Evolutionary conservation across 768 basidiomycete genomes (phyloP).

Genomic region (Candolleomyces aberdarensis): DNA sequence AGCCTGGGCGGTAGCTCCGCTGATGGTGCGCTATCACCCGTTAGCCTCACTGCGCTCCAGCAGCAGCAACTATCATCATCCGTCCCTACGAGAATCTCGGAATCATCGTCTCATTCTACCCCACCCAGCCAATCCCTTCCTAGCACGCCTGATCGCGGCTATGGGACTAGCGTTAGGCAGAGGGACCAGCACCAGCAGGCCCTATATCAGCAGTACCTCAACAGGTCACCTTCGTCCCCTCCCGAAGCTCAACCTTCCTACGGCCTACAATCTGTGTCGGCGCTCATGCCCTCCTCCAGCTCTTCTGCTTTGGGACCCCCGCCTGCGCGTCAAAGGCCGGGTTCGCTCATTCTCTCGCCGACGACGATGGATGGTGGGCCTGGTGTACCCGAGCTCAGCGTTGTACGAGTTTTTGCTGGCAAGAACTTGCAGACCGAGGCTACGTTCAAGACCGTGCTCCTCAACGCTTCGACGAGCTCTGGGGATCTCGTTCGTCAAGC

Average conservation of each 20-base stretch:
- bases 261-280: slow-evolving; percentile 72
- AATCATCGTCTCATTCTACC: slow-evolving; percentile 24
- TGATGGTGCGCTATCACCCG: slow-evolving; percentile 47
- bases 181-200: slow-evolving; percentile 87
- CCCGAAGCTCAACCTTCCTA: slow-evolving; percentile 74
- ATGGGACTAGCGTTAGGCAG: slow-evolving; percentile 74
- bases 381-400: slow-evolving; percentile 80
- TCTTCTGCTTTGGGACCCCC: slow-evolving; percentile 50
- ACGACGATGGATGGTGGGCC: slow-evolving; percentile 51
- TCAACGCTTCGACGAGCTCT: slow-evolving; percentile 83
- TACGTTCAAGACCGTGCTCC: slow-evolving; percentile 95
- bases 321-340: slow-evolving; percentile 61
- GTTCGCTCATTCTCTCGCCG: slow-evolving; percentile 70
- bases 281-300: slow-evolving; percentile 50
- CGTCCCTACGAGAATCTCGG: slow-evolving; percentile 22
- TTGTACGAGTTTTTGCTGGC: slow-evolving; percentile 95
- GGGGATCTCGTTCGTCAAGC: slow-evolving; percentile 87
- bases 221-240: slow-evolving; percentile 75
- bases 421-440: slow-evolving; percentile 88
- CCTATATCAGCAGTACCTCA: slow-evolving; percentile 86
- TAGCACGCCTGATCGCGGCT: slow-evolving; percentile 26
- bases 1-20: slow-evolving; percentile 29
- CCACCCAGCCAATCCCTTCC: slow-evolving; percentile 12
- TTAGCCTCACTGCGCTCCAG: slow-evolving; percentile 50
- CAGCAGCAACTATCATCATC: slow-evolving; percentile 47